A percentile compares a stretch with the other conserved stretches of the same genome.
Conservation (phyloP, 2,329 filamentous ascomycete species). For the Aspergillus hortae region DNA sequence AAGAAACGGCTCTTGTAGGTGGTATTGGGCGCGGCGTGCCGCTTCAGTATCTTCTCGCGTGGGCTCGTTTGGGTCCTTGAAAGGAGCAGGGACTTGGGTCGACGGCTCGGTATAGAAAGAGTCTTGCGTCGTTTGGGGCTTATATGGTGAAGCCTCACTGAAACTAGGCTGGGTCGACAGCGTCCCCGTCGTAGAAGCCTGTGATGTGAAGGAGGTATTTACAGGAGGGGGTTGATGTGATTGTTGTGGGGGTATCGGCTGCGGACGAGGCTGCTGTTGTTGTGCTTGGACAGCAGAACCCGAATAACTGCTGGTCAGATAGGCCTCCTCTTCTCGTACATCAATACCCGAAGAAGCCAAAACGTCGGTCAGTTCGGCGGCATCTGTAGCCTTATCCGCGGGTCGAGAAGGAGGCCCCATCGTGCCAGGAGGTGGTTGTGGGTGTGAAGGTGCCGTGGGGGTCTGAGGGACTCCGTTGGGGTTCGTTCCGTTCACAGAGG, state of each 20-base stretch:
- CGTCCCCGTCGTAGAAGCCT: conserved; percentile 40
- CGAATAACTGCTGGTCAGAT: conserved; percentile 58
- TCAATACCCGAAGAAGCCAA: conserved; percentile 82
- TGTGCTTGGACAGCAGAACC: conserved; percentile 39
- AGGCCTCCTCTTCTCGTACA: conserved; percentile 80
- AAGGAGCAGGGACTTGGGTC: conserved; percentile 57
- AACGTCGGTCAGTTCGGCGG: conserved; percentile 75
- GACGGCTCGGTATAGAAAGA: conserved; percentile 65
- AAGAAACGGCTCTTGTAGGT: conserved; percentile 71
- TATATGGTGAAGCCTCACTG: conserved; percentile 47
- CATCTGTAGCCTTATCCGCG: conserved; percentile 50
- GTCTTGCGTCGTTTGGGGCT: conserved; percentile 53
- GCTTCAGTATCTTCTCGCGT: conserved; percentile 61
- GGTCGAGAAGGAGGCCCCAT: conserved; percentile 65
- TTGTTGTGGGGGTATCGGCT: conserved; percentile 29
- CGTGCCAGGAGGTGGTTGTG: conserved; percentile 41
- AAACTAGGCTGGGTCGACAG: conserved; percentile 47
- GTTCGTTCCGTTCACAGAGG: conserved; percentile 39
- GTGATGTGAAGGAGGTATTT: conserved; percentile 39
- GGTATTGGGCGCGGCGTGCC: conserved; percentile 62
- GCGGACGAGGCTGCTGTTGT: conserved; percentile 22
- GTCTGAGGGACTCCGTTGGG: conserved; percentile 53
- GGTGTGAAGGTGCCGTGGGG: conserved; percentile 19
- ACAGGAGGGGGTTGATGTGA: conserved; percentile 33
- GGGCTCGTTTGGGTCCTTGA: conserved; percentile 63